Evolutionary conservation across 345 rosid species (phyloP).

Genomic region (Populus nigra): DNA sequence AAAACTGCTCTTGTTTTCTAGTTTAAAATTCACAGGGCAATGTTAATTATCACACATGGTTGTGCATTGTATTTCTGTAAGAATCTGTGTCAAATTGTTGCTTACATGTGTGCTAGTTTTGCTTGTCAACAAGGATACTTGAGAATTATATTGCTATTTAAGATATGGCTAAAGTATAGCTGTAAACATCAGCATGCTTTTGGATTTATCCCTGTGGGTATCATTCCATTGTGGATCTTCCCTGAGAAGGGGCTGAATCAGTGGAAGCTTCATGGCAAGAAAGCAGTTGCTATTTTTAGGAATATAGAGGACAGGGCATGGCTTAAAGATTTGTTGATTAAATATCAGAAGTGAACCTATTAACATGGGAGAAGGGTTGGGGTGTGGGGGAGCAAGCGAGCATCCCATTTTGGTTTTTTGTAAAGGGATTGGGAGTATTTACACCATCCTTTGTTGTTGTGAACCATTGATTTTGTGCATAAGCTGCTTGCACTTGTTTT

Average conservation of each 20-base stretch:
- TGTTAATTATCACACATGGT: neutral
- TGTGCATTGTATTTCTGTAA: neutral
- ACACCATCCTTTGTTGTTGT: neutral
- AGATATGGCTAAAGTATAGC: neutral
- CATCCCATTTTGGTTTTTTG: neutral
- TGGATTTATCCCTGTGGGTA: neutral
- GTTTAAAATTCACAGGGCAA: neutral
- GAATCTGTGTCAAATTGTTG: neutral
- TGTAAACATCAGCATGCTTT: neutral
- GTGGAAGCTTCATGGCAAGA: neutral
- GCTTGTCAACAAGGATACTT: neutral
- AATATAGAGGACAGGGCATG: neutral
- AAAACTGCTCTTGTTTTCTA: neutral
- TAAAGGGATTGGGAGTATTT: neutral
- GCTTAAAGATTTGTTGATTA: neutral
- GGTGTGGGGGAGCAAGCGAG: neutral
- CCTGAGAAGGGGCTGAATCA: too few species aligned
- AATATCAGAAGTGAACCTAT: neutral
- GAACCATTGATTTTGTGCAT: neutral
- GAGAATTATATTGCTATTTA: neutral
- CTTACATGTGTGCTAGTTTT: neutral
- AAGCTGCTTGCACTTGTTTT: neutral
- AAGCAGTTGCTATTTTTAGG: neutral
- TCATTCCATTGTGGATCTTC: too few species aligned
- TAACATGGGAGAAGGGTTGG: too few species aligned